Conservation (phyloP, 768 basidiomycete species). For the Boletus insuetus region DNA sequence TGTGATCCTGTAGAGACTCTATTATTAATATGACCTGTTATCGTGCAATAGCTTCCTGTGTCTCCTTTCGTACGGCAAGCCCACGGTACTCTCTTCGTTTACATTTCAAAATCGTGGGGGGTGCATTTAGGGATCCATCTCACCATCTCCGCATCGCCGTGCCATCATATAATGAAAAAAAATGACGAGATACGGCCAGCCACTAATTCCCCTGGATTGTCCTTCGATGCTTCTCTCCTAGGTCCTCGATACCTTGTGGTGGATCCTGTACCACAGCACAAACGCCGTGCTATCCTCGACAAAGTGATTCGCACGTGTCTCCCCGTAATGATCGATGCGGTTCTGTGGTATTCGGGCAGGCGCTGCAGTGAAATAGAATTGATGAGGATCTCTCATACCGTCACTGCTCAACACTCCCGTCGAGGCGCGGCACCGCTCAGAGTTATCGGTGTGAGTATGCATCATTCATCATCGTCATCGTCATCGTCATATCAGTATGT, state of each 20-base stretch:
- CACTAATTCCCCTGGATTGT: slow-evolving; percentile 20
- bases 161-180: slow-evolving; percentile 18
- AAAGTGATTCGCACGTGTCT: slow-evolving; percentile 19
- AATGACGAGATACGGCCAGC: slow-evolving; percentile 22
- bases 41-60: slow-evolving; percentile 17
- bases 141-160: slow-evolving; percentile 28
- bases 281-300: slow-evolving; percentile 15
- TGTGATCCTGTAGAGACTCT: slow-evolving; percentile 15
- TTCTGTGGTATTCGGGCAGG: slow-evolving; percentile 6
- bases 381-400: slow-evolving; percentile 18
- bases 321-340: slow-evolving; percentile 2
- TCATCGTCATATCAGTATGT: too few species aligned
- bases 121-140: slow-evolving; percentile 13
- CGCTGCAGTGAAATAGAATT: slow-evolving; percentile 9
- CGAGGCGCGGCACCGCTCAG: slow-evolving; percentile 12
- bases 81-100: neutral
- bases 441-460: neutral
- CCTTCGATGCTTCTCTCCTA: slow-evolving; percentile 26
- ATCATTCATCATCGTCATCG: too few species aligned
- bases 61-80: slow-evolving; percentile 10
- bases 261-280: slow-evolving; percentile 26
- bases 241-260: slow-evolving; percentile 14
- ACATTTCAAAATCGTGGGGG: slow-evolving; percentile 13
- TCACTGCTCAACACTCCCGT: neutral
- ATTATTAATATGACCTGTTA: neutral